Conservation (phyloP, 345 rosid genomes). For the Turritis glabra region DNA sequence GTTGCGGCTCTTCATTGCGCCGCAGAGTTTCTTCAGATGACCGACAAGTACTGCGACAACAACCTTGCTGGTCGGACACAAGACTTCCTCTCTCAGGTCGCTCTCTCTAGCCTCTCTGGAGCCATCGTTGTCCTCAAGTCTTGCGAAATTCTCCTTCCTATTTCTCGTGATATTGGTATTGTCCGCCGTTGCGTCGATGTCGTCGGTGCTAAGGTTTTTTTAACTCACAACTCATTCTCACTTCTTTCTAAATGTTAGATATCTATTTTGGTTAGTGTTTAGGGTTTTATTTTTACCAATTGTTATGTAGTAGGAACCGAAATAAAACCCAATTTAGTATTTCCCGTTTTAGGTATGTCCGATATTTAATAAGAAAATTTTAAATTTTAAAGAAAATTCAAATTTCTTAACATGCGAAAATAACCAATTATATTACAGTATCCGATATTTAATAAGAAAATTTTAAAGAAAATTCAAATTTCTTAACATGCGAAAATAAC, state of each 20-base stretch:
- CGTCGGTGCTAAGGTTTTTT: slow-evolving; percentile 54
- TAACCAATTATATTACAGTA: too few species aligned
- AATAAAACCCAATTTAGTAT: too few species aligned
- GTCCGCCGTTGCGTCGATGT: slow-evolving; percentile 75
- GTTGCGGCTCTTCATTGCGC: slow-evolving; percentile 92
- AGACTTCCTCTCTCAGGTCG: slow-evolving; percentile 82
- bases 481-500: too few species aligned
- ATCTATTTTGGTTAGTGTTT: not conserved
- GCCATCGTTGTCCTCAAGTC: slow-evolving; percentile 86
- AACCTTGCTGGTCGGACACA: slow-evolving; percentile 86
- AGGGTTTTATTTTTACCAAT: not conserved
- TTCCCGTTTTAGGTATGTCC: too few species aligned
- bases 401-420: too few species aligned
- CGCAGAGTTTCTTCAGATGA: slow-evolving; percentile 88
- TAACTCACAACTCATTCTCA: not conserved
- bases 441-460: too few species aligned
- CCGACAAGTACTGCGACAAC: slow-evolving; percentile 62
- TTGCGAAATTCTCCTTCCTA: slow-evolving; percentile 73
- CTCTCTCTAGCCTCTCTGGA: slow-evolving; percentile 80
- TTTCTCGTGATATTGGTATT: slow-evolving; percentile 67
- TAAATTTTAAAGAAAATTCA: too few species aligned
- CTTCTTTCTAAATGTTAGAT: not conserved
- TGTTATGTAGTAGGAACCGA: too few species aligned
- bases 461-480: too few species aligned
- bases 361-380: too few species aligned